Conservation (phyloP, 1,284 basidiomycete species). For the Boletellus sp. region DNA sequence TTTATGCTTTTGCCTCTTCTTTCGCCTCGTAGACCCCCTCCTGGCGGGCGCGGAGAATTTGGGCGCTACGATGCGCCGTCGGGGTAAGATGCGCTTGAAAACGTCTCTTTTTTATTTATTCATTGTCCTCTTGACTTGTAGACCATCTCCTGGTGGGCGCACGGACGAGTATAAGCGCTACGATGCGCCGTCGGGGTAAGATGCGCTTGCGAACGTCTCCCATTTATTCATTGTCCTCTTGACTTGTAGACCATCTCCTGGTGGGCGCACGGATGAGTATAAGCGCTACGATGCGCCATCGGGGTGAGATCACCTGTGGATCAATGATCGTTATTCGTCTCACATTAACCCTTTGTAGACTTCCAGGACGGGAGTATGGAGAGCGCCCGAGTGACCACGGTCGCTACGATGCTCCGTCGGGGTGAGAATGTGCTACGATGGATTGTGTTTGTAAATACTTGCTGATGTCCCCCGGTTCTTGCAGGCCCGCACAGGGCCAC, state of each 20-base stretch:
- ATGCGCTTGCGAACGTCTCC: no score
- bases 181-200: no score
- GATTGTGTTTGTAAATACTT: not conserved
- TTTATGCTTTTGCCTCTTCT: no score
- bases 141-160: constrained; percentile 7
- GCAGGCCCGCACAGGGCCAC: constrained; percentile 17
- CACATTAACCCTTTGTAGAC: no score
- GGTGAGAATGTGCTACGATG: constrained; percentile 11
- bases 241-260: constrained; percentile 10
- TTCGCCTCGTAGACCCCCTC: no score
- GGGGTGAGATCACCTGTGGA: no score
- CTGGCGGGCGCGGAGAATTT: no score
- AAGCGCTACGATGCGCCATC: no score
- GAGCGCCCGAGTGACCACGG: constrained; percentile 11
- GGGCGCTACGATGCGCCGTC: no score
- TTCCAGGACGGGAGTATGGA: constrained; percentile 4
- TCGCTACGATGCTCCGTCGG: constrained; percentile 20
- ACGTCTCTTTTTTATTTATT: not conserved
- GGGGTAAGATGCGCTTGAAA: not conserved
- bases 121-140: not conserved
- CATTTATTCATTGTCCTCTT: no score
- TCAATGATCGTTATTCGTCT: no score
- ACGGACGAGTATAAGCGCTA: no score
- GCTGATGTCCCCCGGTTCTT: not conserved
- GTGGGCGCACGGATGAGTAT: not conserved